Evolutionary conservation across 768 basidiomycete genomes (phyloP).

Genomic region (Leccinum variicolor): DNA sequence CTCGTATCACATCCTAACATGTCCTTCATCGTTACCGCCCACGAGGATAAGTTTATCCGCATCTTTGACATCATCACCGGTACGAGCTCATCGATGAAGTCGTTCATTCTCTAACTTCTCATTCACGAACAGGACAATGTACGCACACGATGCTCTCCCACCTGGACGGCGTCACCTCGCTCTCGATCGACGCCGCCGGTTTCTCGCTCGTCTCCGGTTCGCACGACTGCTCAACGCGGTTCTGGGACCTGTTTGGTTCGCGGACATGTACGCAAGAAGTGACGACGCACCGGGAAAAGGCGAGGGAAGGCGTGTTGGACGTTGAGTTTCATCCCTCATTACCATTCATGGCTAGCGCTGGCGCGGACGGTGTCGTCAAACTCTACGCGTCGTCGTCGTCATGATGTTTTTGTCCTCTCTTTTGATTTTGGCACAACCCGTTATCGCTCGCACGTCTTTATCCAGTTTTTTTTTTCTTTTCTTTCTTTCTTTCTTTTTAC

Average conservation of each 20-base stretch:
- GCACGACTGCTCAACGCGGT: constrained; percentile 90
- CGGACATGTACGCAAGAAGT: constrained; percentile 86
- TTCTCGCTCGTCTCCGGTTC: constrained; percentile 87
- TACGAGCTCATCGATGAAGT: constrained; percentile 33
- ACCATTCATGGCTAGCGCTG: constrained; percentile 88
- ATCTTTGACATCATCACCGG: constrained; percentile 85
- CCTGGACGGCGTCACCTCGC: constrained; percentile 85
- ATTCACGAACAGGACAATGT: constrained; percentile 59
- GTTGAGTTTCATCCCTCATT: constrained; percentile 82
- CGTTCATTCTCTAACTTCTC: neutral
- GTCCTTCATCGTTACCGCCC: constrained; percentile 82
- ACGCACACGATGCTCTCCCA: constrained; percentile 90
- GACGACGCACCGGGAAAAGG: constrained; percentile 85
- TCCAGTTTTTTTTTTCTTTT: neutral
- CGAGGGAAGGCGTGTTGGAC: constrained; percentile 85
- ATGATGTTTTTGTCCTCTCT: constrained; percentile 25
- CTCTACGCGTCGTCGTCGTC: constrained; percentile 87
- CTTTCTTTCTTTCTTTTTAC: neutral
- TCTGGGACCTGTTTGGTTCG: constrained; percentile 88
- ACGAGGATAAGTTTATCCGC: constrained; percentile 92
- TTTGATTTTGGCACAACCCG: neutral
- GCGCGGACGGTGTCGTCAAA: constrained; percentile 94
- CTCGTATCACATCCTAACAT: constrained; percentile 89
- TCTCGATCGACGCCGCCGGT: constrained; percentile 84
- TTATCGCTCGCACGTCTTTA: neutral